Percentiles rank a stretch among this genome's conserved stretches.
Evolutionary conservation across 202 grass and related monocot species (phyloP).

Genomic region (Dendrocalamus latiflorus): DNA sequence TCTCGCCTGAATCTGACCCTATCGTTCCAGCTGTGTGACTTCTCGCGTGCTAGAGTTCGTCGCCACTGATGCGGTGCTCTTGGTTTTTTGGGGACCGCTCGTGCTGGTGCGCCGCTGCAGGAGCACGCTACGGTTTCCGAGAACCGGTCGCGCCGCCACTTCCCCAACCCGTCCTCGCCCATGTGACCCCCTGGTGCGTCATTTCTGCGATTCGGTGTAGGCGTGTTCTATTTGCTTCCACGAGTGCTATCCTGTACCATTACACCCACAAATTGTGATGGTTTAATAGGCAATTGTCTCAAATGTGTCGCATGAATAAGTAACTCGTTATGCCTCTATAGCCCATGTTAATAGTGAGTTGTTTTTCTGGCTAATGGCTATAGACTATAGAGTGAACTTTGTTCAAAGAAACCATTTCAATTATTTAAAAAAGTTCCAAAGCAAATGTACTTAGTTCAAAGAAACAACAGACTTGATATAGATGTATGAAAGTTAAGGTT

Average conservation of each 20-base stretch:
- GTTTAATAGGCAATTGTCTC: background rate
- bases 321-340: background rate
- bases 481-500: background rate
- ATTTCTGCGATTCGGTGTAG: background rate
- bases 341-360: background rate
- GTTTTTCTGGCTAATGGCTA: background rate
- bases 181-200: conserved; percentile 69
- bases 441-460: background rate
- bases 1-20: background rate
- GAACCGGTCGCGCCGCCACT: conserved; percentile 60
- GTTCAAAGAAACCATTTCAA: background rate
- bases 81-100: background rate
- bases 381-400: background rate
- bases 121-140: conserved; percentile 59
- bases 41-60: conserved; percentile 10
- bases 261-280: background rate
- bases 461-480: background rate
- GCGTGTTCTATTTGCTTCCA: background rate
- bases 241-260: background rate
- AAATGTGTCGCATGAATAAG: background rate
- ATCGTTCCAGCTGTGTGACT: background rate
- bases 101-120: conserved; percentile 25
- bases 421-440: background rate
- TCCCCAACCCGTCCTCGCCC: conserved; percentile 69
- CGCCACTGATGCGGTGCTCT: background rate